Base-by-base conservation (phyloP, 805 yeast genomes). In the Monosporozyma servazzii region DNA sequence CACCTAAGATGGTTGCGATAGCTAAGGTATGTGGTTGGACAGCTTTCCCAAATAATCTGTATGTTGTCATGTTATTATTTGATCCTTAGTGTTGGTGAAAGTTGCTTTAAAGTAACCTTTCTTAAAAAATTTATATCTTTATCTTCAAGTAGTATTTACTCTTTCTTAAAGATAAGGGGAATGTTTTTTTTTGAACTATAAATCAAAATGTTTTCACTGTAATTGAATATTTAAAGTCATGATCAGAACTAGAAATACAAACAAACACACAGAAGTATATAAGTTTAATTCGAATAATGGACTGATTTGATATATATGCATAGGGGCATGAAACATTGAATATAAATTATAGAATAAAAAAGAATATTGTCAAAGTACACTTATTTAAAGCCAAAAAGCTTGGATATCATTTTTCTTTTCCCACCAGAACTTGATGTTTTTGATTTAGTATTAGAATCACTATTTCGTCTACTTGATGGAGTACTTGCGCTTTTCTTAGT, bases 1-100 rank as follows among this genome's bases (percentile, higher is more conserved):
- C 13, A 27, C 63, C 67, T 20, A 57, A 51, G 25, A 58, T 43
- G 5, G 96, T 88, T 58, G 85, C 90, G 59, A 89, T 71, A 48
- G 96, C 85, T 68, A 90, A 80, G 56, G 79, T 83, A 73, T 89
- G 93, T 54, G 98, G 80, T 63, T 82, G 88, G 62, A 90, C 82
- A 56, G 86, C 72, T 73, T 76, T 88, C 54, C 98, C 98, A 62
- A 88, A 75, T 61, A 90, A 84, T 56, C 72, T 75, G 77, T 90
- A 90, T 66, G 54, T 53, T 7, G 58, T 57, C 65, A 61, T 61
- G 5, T 36, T 42, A 18, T 4, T 33, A 17, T 15, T 20, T 30
- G 15, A 17, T 13, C 7, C 27, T 25, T 25, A 25, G 7, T 25
- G 27, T n/a, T n/a, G 27, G 27, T 25, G 7, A n/a, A n/a, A n/a